Evolutionary conservation across 306 rosid genomes (phyloP), one percentile per base, ranked within the genome.

Genomic region (Abrus pulchellus): DNA sequence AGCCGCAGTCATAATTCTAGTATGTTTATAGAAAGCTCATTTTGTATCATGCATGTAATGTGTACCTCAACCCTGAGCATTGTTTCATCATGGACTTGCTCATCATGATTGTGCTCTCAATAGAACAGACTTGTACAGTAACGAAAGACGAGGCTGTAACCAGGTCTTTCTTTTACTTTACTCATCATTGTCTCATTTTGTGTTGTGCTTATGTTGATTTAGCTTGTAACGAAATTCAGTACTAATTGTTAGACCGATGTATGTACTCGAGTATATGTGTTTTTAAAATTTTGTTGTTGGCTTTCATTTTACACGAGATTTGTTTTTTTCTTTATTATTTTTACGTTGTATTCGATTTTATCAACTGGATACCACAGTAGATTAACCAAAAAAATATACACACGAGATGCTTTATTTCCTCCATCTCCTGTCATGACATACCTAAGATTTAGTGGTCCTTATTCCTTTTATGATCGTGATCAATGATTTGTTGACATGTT

Each of bases 71-170:
- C 72, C 29, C 67, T 56, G 74, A 73, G 48, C 68, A 49, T 48
- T 70, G n/a, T 61, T 77, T 62, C 75, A 70, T 4, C 52, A 12
- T 50, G 43, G 48, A 71, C 75, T 61, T 76, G 82, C 61, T 50
- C 10, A 57, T 50, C 10, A 57, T 72, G 56, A 72, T 61, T 36
- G 28, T 77, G 79, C 66, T 60, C 65, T 36, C 36, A 8, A 29
- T 78, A n/a, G 78, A 78, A 55, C 80, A 83, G 61, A 74, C 78
- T 28, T 84, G 87, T 84, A 75, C 30, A 80, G 79, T 80, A 48
- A 76, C 68, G 20, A 48, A 44, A 67, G 77, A 84, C 68, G 12
- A 75, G 84, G 72, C 76, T 68, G 59, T 83, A 59, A 74, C 77
- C 73, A 59, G 36, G 49, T 72, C 45, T n/a, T 13, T 73, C 32